These are phyloP conservation scores for Euryodendron excelsum DNA, from an alignment of 148 eudicot species.

Conservation along the genomic window DNA sequence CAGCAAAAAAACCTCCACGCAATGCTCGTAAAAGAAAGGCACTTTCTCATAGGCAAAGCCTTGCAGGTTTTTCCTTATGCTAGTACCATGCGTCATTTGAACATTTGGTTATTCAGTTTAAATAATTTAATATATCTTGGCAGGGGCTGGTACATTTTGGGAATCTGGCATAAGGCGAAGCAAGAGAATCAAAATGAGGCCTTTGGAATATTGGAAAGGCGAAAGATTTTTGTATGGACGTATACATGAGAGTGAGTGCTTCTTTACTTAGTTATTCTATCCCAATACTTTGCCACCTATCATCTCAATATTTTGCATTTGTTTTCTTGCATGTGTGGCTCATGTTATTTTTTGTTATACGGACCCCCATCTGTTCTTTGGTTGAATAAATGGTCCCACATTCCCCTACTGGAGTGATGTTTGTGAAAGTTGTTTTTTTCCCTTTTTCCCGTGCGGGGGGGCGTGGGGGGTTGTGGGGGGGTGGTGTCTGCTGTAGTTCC, in stretches of 20 bases:
- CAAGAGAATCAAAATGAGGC: slow-evolving; percentile 70
- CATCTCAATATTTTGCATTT: not conserved
- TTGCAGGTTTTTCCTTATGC: slow-evolving; percentile 50
- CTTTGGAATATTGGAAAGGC: slow-evolving; percentile 85
- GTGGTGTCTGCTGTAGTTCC: too few relatives aligned
- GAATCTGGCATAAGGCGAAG: slow-evolving; percentile 68
- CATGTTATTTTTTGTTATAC: not conserved
- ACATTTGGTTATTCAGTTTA: slow-evolving; percentile 5
- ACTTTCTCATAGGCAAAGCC: slow-evolving; percentile 46
- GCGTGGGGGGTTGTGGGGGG: not conserved
- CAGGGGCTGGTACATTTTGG: slow-evolving; percentile 72
- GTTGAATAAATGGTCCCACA: not conserved
- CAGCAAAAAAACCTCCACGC: slow-evolving; percentile 12
- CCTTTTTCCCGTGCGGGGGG: not conserved
- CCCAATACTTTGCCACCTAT: not conserved
- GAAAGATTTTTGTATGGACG: slow-evolving; percentile 74
- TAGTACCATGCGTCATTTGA: not conserved
- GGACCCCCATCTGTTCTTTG: not conserved
- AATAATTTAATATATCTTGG: slow-evolving; percentile 16
- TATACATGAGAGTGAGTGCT: slow-evolving; percentile 60
- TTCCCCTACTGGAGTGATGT: not conserved
- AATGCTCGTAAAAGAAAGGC: slow-evolving; percentile 24
- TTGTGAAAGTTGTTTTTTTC: not conserved
- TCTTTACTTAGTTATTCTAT: not conserved
- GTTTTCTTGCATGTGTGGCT: not conserved